Evolutionary conservation across 148 eudicot species (phyloP), one percentile per base, ranked within the genome.

Genomic region (Cornus florida): DNA sequence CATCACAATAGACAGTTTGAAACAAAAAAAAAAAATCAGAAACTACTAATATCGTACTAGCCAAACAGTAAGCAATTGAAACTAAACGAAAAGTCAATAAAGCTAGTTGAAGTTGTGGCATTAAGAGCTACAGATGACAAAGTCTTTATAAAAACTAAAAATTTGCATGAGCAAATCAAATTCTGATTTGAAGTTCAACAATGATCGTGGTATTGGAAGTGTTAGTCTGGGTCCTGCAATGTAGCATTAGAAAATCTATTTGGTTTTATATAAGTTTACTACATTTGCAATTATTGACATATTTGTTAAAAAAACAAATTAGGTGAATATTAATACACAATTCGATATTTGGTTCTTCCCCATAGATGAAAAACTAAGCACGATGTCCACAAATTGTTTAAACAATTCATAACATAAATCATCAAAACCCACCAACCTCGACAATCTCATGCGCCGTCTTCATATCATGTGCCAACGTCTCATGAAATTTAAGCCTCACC

Each of bases 401-500:
- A 10, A 38, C 32, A 46, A 57, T 69, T 39, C 39, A 56, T 4
- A 70, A 10, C 64, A 57, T 17, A 57, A 57, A 78, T 33, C 69
- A 78, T 31, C 38, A 57, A 53, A 77, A 48, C 53, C 69, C 80
- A 81, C 88, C 78, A 77, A 95, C 99, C 99, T 96, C 97, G 64
- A 92, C 97, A 81, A 96, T 90, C 85, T 91, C 90, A 80, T 96
- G 99, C 2, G 97, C 99, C 75, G 95, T 96, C 87, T 84, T 96
- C 99, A 96, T 96, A 84, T 96, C 99, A 85, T 88, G 90, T 5
- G 93, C 98, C 82, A 96, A 85, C 23, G 84, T 86, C 82, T 96
- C 99, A 56, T 96, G 99, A 89, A 96, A 93, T 83, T 86, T 96
- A 72, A 96, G 79, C 90, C 99, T 92, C 62, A 96, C 99, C 81